Base-by-base conservation (phyloP, 140 eudicot genomes). In the Artemisia princeps region DNA sequence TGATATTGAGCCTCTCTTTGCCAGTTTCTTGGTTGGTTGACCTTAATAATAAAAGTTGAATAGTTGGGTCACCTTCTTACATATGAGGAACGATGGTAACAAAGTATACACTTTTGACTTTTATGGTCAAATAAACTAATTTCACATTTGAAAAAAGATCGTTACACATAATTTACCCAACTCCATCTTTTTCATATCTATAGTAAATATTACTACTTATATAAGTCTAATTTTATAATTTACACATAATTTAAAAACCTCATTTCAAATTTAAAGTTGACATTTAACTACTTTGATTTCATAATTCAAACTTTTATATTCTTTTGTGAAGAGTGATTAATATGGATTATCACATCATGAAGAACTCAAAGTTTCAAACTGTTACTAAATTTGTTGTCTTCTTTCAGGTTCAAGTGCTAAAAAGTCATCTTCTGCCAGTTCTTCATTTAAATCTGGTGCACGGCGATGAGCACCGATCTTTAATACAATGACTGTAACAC, bases 401-500 rank as follows among this genome's bases (percentile, higher is more conserved):
- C 53, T 76, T 37, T 45, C 75, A 76, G 80, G 68, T 63, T 63
- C 80, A 30, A 56, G 76, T 40, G 68, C 56, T 10, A 76, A 70
- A 70, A 76, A 70, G 63, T 70, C 76, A 63, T 70, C 69, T 33
- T 60, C 78, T 30, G 62, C 67, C 55, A 16, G 71, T 57, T 73
- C 76, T 17, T 48, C 72, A 6, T 42, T 76, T 51, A 76, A 76
- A 64, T 46, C 58, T n/a, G 68, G 72, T 45, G 68, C 20, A 11
- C 52, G 76, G 2, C 56, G 66, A 28, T 75, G 79, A 73, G 53
- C 48, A 33, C 62, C 26, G 17, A 24, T 12, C 30, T 16, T 37
- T 8, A 50, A 33, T 10, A 50, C 65, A 48, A 45, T 55, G 61
- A 76, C 72, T 45, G 68, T 70, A 65, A 57, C 72, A 19, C 65